Conservation (phyloP, 2,329 filamentous ascomycete genomes). For the Geosmithia morbida region DNA sequence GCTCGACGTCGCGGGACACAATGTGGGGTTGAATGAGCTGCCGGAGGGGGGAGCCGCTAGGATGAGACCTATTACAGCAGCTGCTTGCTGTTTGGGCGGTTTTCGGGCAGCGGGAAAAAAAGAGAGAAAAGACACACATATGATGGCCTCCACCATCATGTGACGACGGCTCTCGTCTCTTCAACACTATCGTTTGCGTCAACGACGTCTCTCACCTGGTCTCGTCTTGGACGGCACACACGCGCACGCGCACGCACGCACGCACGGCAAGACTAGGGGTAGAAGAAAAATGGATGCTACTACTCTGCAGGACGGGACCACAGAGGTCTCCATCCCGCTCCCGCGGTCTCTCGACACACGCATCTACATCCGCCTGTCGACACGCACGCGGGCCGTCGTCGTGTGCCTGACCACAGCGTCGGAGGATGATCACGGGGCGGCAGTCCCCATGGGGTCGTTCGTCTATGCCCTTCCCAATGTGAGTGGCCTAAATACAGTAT, state of each 20-base stretch:
- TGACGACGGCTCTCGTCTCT: not conserved
- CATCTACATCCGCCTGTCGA: conserved; percentile 45
- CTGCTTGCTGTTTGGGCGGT: too few relatives aligned
- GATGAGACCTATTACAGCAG: too few relatives aligned
- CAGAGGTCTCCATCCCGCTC: conserved; percentile 42
- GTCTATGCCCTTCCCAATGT: conserved; percentile 92
- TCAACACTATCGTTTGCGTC: not conserved
- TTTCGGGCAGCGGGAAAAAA: too few relatives aligned
- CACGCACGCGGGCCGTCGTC: conserved; percentile 40
- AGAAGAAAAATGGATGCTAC: not conserved
- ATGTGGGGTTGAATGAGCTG: not conserved
- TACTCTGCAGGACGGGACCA: conserved; percentile 6
- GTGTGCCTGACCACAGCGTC: conserved; percentile 47
- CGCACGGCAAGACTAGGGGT: not conserved
- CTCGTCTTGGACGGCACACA: too few relatives aligned
- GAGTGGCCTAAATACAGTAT: conserved; percentile 13
- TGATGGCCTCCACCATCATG: not conserved
- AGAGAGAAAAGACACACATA: not conserved
- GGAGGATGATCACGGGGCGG: conserved; percentile 32
- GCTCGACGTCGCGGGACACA: too few relatives aligned
- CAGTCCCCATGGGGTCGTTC: conserved; percentile 65
- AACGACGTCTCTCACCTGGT: not conserved
- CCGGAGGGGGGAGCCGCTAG: not conserved
- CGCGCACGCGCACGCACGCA: not conserved
- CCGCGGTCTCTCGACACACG: conserved; percentile 45